Evolutionary conservation across 441 rosid species (phyloP).

Genomic region (Aquilaria agallochum): DNA sequence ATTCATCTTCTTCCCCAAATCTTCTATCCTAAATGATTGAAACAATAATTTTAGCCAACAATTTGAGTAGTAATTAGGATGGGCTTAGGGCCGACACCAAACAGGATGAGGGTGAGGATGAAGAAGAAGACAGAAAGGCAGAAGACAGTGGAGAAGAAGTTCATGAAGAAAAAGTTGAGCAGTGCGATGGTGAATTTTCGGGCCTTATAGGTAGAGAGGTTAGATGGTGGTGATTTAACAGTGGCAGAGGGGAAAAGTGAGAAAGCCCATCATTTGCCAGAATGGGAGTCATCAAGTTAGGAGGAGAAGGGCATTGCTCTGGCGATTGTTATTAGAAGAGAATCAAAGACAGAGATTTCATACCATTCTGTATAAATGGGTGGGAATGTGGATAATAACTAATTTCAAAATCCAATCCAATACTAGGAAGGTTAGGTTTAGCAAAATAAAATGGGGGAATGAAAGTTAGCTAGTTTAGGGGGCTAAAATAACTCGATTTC

Average conservation of each 20-base stretch:
- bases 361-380: no score
- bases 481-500: no score
- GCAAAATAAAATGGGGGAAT: no score
- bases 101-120: conserved; percentile 64
- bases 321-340: background rate
- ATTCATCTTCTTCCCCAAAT: no score
- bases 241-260: conserved; percentile 55
- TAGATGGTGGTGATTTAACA: conserved; percentile 40
- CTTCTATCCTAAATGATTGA: no score
- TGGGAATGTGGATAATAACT: no score
- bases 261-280: conserved; percentile 52
- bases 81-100: conserved; percentile 65
- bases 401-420: no score
- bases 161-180: conserved; percentile 59
- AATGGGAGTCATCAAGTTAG: conserved; percentile 60
- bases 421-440: no score
- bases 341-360: background rate
- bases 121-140: conserved; percentile 63
- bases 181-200: conserved; percentile 53
- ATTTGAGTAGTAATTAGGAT: conserved; percentile 3
- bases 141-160: conserved; percentile 73
- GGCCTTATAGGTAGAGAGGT: conserved; percentile 48
- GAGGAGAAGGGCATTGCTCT: conserved; percentile 62
- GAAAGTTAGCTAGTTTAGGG: no score
- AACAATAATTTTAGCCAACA: no score